phyloP scores from a whole-genome alignment of 2,329 filamentous ascomycete genomes.

The Botrytis fabae region DNA sequence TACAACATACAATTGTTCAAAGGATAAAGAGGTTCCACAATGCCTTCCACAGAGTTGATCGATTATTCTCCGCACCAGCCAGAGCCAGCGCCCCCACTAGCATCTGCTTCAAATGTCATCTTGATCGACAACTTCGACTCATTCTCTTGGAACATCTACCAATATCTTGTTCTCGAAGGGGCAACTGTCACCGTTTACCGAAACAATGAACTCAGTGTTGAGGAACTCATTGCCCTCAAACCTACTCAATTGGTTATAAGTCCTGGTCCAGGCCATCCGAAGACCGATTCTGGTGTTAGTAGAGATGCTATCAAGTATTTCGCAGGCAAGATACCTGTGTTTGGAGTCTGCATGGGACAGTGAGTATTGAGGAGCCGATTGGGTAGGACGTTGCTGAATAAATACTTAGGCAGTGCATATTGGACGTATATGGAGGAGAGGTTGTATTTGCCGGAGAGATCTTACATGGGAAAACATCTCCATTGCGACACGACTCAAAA shows the following conservation, averaged over 20 bases:
- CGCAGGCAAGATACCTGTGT: conserved; percentile 87
- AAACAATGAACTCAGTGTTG: conserved; percentile 86
- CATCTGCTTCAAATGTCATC: conserved; percentile 84
- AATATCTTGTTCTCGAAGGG: conserved; percentile 95
- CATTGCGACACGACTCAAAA: conserved; percentile 82
- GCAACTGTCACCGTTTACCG: conserved; percentile 86
- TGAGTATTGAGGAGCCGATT: conserved; percentile 48
- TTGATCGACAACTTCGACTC: conserved; percentile 99
- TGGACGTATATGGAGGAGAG: conserved; percentile 86
- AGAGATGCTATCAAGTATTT: conserved; percentile 90
- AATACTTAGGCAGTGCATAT: conserved; percentile 78
- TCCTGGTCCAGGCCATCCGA: conserved; percentile 90
- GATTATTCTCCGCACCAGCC: conserved; percentile 90
- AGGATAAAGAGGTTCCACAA: conserved; percentile 31
- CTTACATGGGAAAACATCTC: conserved; percentile 94
- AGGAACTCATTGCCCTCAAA: conserved; percentile 78
- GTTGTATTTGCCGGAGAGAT: conserved; percentile 95
- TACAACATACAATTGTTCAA: background rate
- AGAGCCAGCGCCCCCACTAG: conserved; percentile 67
- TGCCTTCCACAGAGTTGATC: conserved; percentile 53
- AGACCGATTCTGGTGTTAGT: conserved; percentile 88
- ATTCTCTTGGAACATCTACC: conserved; percentile 99
- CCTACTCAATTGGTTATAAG: conserved; percentile 95
- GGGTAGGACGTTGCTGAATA: background rate
- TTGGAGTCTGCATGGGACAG: conserved; percentile 99